These are phyloP conservation scores for Fusarium phyllophilum DNA, from an alignment of 2,329 filamentous ascomycete genomes.

Conservation along the genomic window DNA sequence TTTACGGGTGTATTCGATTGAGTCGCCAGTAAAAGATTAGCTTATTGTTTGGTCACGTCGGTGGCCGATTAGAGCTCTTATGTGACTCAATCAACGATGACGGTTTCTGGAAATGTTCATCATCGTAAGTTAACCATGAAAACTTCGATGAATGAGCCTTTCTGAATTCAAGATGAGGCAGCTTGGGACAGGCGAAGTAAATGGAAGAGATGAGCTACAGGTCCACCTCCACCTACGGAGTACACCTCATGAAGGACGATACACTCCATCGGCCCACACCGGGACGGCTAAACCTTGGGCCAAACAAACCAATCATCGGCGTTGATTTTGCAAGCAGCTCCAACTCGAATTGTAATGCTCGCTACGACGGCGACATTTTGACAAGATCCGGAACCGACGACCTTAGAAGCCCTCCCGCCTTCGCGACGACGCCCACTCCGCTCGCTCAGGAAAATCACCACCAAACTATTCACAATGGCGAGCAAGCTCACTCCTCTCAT, in stretches of 20 bases:
- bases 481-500: conserved; percentile 82
- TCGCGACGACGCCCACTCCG: conserved; percentile 29
- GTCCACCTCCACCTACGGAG: not conserved
- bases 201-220: not conserved
- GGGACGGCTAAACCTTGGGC: conserved; percentile 25
- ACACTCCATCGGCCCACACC: conserved; percentile 14
- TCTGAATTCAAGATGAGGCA: not conserved
- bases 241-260: conserved; percentile 1
- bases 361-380: conserved; percentile 49
- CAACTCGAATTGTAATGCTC: conserved; percentile 39
- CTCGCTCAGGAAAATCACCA: conserved; percentile 26
- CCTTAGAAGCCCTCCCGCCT: conserved; percentile 39
- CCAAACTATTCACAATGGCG: conserved; percentile 68
- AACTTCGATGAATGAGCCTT: not conserved
- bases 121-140: not conserved
- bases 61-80: not conserved
- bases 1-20: not conserved
- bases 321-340: conserved; percentile 51
- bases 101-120: not conserved
- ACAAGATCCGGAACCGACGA: conserved; percentile 42
- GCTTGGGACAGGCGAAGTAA: not conserved
- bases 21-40: conserved; percentile 16
- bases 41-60: not conserved
- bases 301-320: conserved; percentile 46
- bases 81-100: not conserved